Percentiles rank a stretch among this genome's conserved stretches.
Evolutionary conservation across 192 early-diverging fungal species (phyloP).

Genomic region (Coemansia sp.): DNA sequence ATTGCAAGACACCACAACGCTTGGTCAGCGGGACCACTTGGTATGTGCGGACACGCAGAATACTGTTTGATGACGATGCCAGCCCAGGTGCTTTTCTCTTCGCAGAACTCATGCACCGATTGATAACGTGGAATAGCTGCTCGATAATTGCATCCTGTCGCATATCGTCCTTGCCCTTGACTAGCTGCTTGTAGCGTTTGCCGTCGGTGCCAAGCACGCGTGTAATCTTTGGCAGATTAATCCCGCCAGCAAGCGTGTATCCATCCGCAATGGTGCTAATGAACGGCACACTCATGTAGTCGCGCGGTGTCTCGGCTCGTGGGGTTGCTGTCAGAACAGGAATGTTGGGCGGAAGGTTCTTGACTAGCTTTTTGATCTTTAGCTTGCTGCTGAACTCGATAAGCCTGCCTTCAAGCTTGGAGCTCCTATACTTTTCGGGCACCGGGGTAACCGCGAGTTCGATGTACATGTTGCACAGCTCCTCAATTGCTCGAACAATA

Average conservation of each 20-base stretch:
- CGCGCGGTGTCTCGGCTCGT: slow-evolving; percentile 27
- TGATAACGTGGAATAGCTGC: slow-evolving; percentile 68
- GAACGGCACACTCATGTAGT: slow-evolving; percentile 46
- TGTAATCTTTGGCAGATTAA: slow-evolving; percentile 56
- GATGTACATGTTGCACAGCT: slow-evolving; percentile 41
- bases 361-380: slow-evolving; percentile 33
- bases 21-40: slow-evolving; percentile 87
- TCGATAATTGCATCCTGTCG: slow-evolving; percentile 75
- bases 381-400: slow-evolving; percentile 30
- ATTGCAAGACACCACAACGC: slow-evolving; percentile 91
- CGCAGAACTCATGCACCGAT: slow-evolving; percentile 57
- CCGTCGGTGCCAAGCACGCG: slow-evolving; percentile 48
- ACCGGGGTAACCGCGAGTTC: slow-evolving; percentile 41
- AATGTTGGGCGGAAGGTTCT: slow-evolving; percentile 32
- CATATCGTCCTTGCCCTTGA: slow-evolving; percentile 69
- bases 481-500: slow-evolving; percentile 41
- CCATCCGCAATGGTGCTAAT: slow-evolving; percentile 32
- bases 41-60: slow-evolving; percentile 61
- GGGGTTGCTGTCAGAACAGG: slow-evolving; percentile 43
- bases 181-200: slow-evolving; percentile 53
- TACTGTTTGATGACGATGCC: slow-evolving; percentile 12
- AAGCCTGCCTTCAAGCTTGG: slow-evolving; percentile 26
- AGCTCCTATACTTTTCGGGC: slow-evolving; percentile 41
- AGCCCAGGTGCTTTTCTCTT: slow-evolving; percentile 1
- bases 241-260: slow-evolving; percentile 51